Percentiles rank a stretch among this genome's conserved stretches.
Evolutionary conservation across 768 basidiomycete species (phyloP).

Genomic region (Mycena capillaripes): DNA sequence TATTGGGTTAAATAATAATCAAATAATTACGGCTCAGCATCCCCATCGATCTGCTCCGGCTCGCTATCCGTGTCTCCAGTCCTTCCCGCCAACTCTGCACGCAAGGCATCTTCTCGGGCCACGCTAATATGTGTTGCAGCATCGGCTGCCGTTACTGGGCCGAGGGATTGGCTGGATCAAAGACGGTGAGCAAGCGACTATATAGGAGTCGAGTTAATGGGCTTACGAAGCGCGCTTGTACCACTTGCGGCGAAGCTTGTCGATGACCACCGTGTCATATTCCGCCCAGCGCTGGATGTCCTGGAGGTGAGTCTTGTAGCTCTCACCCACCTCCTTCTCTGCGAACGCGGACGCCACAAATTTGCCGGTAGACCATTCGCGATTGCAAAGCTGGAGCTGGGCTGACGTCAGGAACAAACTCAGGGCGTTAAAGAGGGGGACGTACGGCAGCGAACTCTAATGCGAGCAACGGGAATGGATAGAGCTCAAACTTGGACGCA

Average conservation of each 20-base stretch:
- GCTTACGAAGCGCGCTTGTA: background rate
- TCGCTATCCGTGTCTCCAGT: too few species aligned
- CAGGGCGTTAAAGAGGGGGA: background rate
- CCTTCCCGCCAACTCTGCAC: too few species aligned
- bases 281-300: background rate
- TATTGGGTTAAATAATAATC: too few species aligned
- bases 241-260: background rate
- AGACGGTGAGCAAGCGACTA: too few species aligned
- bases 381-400: background rate
- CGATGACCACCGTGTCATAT: background rate
- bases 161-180: too few species aligned
- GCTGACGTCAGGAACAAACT: background rate
- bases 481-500: background rate
- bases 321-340: background rate
- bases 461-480: background rate
- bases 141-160: too few species aligned
- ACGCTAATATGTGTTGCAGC: too few species aligned
- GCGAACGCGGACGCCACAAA: background rate
- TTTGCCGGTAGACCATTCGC: slow-evolving; percentile 5
- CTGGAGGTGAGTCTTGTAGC: background rate
- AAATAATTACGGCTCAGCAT: too few species aligned
- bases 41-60: too few species aligned
- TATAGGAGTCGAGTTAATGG: too few species aligned
- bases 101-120: too few species aligned
- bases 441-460: slow-evolving; percentile 7